Evolutionary conservation across 768 basidiomycete genomes (phyloP), one percentile per base, ranked within the genome.

Genomic region (Agrocybe praecox): DNA sequence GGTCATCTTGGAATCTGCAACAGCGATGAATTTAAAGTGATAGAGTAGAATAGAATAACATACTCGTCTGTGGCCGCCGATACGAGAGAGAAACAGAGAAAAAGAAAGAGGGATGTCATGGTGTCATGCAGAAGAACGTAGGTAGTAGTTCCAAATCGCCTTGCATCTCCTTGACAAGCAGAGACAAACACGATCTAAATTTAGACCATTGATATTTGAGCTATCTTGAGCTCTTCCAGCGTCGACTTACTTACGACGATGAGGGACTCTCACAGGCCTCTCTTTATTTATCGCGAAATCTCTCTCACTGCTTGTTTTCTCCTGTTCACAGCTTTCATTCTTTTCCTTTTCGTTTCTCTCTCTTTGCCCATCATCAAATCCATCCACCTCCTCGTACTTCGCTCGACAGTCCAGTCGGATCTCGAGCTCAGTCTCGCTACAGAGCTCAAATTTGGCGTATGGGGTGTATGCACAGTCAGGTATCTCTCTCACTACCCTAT

Each of bases 381-480:
- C 12, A 40, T 40, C 36, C n/a, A 40, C 36, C 36, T 40, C 12
- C 36, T 40, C 12, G 36, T 40, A 40, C 36, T 40, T 40, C 36
- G 36, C 36, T 40, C 36, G 36, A 40, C 36, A 40, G 36, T 40
- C 36, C n/a, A 14, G 36, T 86, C 36, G 14, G 36, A 40, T 40
- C 36, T 40, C 14, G 36, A 14, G 6, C 36, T 40, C 11, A 77
- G 77, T 57, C 70, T 84, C 12, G 85, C 85, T 24, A 87, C 85
- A 3, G 74, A 79, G 61, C 70, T 92, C 10, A 79, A 84, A 33
- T 88, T 93, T 58, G 93, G 93, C 3, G 87, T 93, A 6, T 94
- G 92, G 88, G 93, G 93, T 0, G 77, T 87, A 33, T 95, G 93
- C 70, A 86, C 86, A 1, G 71, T 71, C n/a, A 83, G 77, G 85